Base-by-base conservation (phyloP, 352 stramenopile species). In the Phytophthora ohioensis region DNA sequence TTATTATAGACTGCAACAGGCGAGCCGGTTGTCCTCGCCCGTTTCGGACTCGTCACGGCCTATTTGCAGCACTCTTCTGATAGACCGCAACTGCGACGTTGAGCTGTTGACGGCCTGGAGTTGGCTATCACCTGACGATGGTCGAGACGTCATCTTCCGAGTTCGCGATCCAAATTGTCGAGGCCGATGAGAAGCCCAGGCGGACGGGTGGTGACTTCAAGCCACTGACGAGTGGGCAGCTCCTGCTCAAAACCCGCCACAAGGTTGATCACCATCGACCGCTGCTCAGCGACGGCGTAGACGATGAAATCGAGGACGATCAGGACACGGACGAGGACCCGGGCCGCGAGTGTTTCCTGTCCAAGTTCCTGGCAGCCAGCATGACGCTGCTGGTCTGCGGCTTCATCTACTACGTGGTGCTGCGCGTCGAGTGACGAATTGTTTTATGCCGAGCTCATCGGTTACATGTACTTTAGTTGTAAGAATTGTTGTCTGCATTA, bases 341-440 rank as follows among this genome's bases (percentile, higher is more conserved):
- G 9, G 72, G 61, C 4, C 67, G 70, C 15, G 81, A 87, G 64
- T 89, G 79, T 56, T 61, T 81, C 41, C 61, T 84, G 51, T 90
- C 79, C 42, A 85, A 81, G 55, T 72, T 80, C n/a, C 67, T 87
- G 34, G 79, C 79, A 4, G 36, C 70, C 27, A 58, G 51, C 30
- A 58, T 87, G 57, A 82, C 74, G 43, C 36, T 85, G 35, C 38
- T 68, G 12, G 51, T 90, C 3, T 76, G 71, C 32, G 63, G 57
- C 38, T 89, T 89, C 68, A 82, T 87, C 72, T 85, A 89, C 61
- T 75, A 78, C 42, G 75, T 77, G 9, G 59, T 80, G 31, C 45
- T 79, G 15, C 67, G 82, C 21, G 21, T 27, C 21, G 21, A 27
- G 1, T 27, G 21, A 27, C 21, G 21, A 27, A 27, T 2, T 27